Evolutionary conservation across 306 rosid genomes (phyloP), one percentile per base, ranked within the genome.

Genomic region (Ammopiptanthus mongolicus): DNA sequence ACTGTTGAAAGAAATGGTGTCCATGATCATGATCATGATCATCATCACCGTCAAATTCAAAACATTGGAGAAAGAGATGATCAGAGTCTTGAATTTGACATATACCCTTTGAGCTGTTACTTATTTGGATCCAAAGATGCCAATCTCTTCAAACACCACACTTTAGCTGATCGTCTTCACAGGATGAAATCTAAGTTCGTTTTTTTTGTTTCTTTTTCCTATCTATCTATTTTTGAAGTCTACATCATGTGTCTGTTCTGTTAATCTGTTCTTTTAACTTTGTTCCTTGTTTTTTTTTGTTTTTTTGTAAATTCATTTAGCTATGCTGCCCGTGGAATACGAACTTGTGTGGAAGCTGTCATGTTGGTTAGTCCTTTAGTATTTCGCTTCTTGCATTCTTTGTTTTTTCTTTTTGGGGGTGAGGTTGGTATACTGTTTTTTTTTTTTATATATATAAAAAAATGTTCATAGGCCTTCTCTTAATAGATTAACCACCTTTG

Each of bases 121-220:
- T 95, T 86, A 74, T 95, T 95, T 50, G 93, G 89, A 41, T 85
- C 95, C 75, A 91, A 87, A 75, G 77, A 83, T 33, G 62, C 96
- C 46, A 21, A 86, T 85, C 82, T 84, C 15, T 77, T 42, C 36
- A 90, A 87, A 85, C 76, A 88, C 13, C 8, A 47, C 15, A 12
- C 19, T 57, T 36, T 80, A 42, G 79, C 81, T 17, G 88, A 84
- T 77, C 90, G 87, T 59, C 18, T 79, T 73, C 81, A n/a, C 19
- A 82, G 90, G 53, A 53, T 86, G 81, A 86, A 84, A 60, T 79
- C 83, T 53, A 86, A 86, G 93, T 88, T 79, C 10, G 34, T 48
- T 39, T 18, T 52, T 21, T 10, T 25, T 7, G 34, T 48, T 39
- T 18, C 44, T 21, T 10, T 25, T 7, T 39, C 19, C 22, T 25